A percentile compares a stretch with the other conserved stretches of the same genome.
These are phyloP conservation scores for Marasmius tenuissimus DNA, from an alignment of 1,284 basidiomycete genomes.

Conservation along the genomic window DNA sequence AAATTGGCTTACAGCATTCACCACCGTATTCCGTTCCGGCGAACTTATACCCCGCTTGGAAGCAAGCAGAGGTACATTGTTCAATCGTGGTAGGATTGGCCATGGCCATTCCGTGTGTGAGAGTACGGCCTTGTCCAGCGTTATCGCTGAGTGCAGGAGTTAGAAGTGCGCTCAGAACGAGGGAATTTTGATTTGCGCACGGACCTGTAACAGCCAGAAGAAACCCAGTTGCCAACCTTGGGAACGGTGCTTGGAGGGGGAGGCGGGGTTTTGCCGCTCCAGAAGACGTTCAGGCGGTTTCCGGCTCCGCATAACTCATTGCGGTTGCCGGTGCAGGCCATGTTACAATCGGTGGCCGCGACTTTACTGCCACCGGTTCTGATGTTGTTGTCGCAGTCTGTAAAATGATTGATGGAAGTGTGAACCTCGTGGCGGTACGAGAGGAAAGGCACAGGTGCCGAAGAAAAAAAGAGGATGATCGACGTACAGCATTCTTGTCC, in stretches of 20 bases:
- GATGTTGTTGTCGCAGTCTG: constrained; percentile 64
- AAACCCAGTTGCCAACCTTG: constrained; percentile 58
- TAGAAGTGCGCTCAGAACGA: constrained; percentile 13
- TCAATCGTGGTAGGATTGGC: constrained; percentile 54
- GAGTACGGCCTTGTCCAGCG: constrained; percentile 44
- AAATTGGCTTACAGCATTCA: constrained; percentile 42
- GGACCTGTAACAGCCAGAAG: constrained; percentile 66
- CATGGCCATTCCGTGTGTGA: constrained; percentile 42
- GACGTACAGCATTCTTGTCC: constrained; percentile 59
- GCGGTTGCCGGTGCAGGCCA: constrained; percentile 60
- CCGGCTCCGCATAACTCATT: constrained; percentile 62
- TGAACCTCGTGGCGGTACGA: constrained; percentile 8
- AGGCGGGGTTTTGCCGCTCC: constrained; percentile 56
- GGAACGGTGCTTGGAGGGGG: constrained; percentile 49
- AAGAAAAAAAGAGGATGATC: not conserved
- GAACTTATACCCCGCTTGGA: constrained; percentile 54
- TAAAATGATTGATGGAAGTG: constrained; percentile 7
- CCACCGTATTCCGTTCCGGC: constrained; percentile 24
- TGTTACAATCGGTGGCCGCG: constrained; percentile 55
- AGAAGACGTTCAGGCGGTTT: constrained; percentile 62
- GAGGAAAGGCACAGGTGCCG: constrained; percentile 8
- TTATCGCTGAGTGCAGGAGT: constrained; percentile 46
- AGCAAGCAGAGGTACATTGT: constrained; percentile 62
- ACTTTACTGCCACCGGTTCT: constrained; percentile 46
- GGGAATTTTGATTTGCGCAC: constrained; percentile 2